Evolutionary conservation across 1,139 yeast genomes (phyloP), one percentile per base, ranked within the genome.

Genomic region (Debaryomyces psychrophilus): DNA sequence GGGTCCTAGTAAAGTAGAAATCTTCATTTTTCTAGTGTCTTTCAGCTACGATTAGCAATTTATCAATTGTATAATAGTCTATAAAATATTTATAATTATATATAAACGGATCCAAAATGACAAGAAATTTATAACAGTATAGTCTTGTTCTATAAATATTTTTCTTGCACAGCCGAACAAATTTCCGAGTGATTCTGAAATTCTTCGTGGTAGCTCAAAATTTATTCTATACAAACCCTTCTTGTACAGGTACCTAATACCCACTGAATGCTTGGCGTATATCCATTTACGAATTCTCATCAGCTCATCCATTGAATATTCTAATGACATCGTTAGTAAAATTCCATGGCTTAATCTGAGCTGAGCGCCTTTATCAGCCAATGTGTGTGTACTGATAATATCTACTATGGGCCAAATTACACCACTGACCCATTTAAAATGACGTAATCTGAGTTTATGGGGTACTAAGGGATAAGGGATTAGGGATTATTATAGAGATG

Each of bases 81-180:
- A 29, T 29, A 18, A 29, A 29, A 29, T 8, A 29, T 14, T 28
- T 12, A 28, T 12, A 28, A 12, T 14, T 28, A 14, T 15, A 29
- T 29, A 29, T 29, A 22, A n/a, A n/a, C n/a, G n/a, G 20, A n/a
- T 15, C 7, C 22, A n/a, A 18, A 18, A n/a, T 33, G 5, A 14
- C 38, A 35, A 35, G 38, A 14, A 35, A 22, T 23, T 35, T 8
- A 23, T 5, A 4, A 17, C 18, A 34, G 15, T 29, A 17, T 28
- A 18, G n/a, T n/a, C n/a, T 20, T 33, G 36, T 29, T 12, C 41
- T 38, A 38, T 38, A 26, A 26, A 26, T 38, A 38, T n/a, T 38
- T n/a, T 38, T 38, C 22, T 38, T 38, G 41, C 41, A 38, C 41
- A 28, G 41, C 41, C 41, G 33, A 22, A 9, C 41, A 20, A 28